Percentiles rank a stretch among this genome's conserved stretches.
Evolutionary conservation across 768 basidiomycete species (phyloP).

Genomic region (Boletus insuetus): DNA sequence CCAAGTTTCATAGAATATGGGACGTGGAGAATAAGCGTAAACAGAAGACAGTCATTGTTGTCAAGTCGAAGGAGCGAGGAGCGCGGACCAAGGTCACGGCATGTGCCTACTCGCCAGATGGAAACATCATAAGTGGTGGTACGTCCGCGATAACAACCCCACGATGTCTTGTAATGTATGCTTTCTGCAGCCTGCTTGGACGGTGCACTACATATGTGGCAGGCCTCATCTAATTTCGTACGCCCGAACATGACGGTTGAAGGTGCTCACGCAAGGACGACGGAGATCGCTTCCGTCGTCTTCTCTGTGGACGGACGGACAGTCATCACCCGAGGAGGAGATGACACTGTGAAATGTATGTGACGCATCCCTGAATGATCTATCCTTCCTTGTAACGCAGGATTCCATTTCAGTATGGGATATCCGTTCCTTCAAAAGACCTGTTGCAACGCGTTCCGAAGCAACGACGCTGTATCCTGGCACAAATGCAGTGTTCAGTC

Average conservation of each 20-base stretch:
- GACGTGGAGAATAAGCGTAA: constrained; percentile 89
- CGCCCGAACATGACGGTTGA: constrained; percentile 85
- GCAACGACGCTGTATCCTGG: constrained; percentile 82
- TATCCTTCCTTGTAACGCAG: constrained; percentile 1
- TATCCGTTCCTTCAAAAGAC: constrained; percentile 85
- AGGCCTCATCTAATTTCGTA: constrained; percentile 88
- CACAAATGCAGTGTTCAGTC: constrained; percentile 94
- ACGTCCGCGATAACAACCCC: constrained; percentile 25
- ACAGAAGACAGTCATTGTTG: constrained; percentile 94
- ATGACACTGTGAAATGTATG: constrained; percentile 94
- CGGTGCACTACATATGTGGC: constrained; percentile 93
- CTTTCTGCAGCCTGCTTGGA: constrained; percentile 72
- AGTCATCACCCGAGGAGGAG: constrained; percentile 86
- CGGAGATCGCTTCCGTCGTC: constrained; percentile 81
- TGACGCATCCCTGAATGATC: constrained; percentile 19
- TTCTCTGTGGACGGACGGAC: constrained; percentile 89
- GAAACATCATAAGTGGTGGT: constrained; percentile 89
- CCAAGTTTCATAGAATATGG: constrained; percentile 70
- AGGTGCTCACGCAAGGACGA: constrained; percentile 81
- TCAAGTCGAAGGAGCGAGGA: constrained; percentile 94
- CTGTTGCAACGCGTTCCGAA: constrained; percentile 62
- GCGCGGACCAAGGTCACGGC: constrained; percentile 87
- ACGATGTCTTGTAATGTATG: neutral
- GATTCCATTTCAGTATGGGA: constrained; percentile 78
- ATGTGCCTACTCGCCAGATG: constrained; percentile 88